Percentiles rank a stretch among this genome's conserved stretches.
phyloP scores from a whole-genome alignment of 2,329 filamentous ascomycete species.

The Hypoxylon sp. region DNA sequence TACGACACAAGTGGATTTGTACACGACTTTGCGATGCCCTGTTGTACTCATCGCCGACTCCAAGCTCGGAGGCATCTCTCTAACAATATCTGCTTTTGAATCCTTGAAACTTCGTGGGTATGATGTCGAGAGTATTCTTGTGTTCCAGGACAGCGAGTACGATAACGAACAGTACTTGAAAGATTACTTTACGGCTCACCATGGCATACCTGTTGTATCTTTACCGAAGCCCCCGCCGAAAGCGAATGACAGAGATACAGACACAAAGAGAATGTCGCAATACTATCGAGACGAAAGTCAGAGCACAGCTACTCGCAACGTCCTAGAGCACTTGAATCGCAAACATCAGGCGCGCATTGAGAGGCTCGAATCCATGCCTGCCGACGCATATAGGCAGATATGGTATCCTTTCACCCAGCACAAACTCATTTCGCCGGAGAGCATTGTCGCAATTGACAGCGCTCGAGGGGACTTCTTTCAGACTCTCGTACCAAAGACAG shows the following conservation, averaged over 20 bases:
- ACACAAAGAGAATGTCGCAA: conserved; percentile 69
- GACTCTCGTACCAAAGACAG: conserved; percentile 56
- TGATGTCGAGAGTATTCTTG: conserved; percentile 77
- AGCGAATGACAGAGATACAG: conserved; percentile 57
- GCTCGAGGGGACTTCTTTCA: conserved; percentile 86
- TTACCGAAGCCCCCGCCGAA: conserved; percentile 73
- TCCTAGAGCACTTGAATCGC: conserved; percentile 67
- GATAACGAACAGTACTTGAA: conserved; percentile 77
- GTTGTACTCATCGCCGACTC: conserved; percentile 82
- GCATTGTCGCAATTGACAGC: conserved; percentile 83
- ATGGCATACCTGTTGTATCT: conserved; percentile 69
- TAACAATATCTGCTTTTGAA: conserved; percentile 85
- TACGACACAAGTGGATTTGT: conserved; percentile 82
- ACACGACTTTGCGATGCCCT: conserved; percentile 80
- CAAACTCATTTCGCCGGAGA: conserved; percentile 70
- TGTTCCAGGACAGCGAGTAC: conserved; percentile 81
- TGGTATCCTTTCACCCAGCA: conserved; percentile 95
- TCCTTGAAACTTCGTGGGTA: conserved; percentile 84
- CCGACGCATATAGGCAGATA: conserved; percentile 75
- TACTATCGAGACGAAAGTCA: conserved; percentile 73
- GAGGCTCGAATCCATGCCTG: conserved; percentile 76
- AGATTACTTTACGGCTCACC: conserved; percentile 75
- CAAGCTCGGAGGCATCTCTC: conserved; percentile 83
- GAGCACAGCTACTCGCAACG: conserved; percentile 57
- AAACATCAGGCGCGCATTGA: conserved; percentile 71